A percentile compares a stretch with the other conserved stretches of the same genome.
These are phyloP conservation scores for Mayamaea pseudoterrestris DNA, from an alignment of 108 stramenopile genomes.

Conservation along the genomic window DNA sequence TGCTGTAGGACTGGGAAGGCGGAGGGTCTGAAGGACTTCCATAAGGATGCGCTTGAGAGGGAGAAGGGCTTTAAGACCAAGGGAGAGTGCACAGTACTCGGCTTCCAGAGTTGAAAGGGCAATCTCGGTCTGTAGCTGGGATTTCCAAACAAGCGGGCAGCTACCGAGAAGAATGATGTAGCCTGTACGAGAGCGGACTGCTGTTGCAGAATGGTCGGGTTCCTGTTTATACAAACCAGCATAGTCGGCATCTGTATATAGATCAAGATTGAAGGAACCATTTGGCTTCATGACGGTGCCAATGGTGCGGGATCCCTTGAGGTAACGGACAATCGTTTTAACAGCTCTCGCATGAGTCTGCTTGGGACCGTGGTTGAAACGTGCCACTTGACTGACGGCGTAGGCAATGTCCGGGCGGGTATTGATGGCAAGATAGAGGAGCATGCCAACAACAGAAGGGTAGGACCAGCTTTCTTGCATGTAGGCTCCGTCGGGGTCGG, in stretches of 20 bases:
- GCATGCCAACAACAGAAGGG: slow-evolving; percentile 28
- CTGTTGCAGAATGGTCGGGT: slow-evolving; percentile 8
- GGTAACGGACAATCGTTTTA: slow-evolving; percentile 36
- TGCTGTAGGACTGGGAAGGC: not conserved
- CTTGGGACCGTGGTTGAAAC: slow-evolving; percentile 20
- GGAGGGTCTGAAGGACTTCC: not conserved
- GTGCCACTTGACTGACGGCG: slow-evolving; percentile 30
- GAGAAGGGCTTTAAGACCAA: slow-evolving; percentile 13
- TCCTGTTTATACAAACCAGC: slow-evolving; percentile 10
- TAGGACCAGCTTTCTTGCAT: slow-evolving; percentile 25
- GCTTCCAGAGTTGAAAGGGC: slow-evolving; percentile 26
- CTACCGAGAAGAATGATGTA: slow-evolving; percentile 19
- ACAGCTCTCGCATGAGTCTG: slow-evolving; percentile 30
- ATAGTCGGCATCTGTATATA: slow-evolving; percentile 38
- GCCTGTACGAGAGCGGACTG: slow-evolving; percentile 29
- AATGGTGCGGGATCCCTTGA: slow-evolving; percentile 20
- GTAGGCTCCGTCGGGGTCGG: slow-evolving; percentile 20
- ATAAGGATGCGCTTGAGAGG: slow-evolving; percentile 11
- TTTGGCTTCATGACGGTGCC: slow-evolving; percentile 23
- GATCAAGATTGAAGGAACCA: slow-evolving; percentile 10
- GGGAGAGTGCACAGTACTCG: slow-evolving; percentile 23
- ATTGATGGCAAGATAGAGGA: slow-evolving; percentile 25
- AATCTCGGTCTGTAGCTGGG: slow-evolving; percentile 22
- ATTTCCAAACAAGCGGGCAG: slow-evolving; percentile 32
- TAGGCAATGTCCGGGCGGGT: slow-evolving; percentile 26